Evolutionary conservation across 2,329 filamentous ascomycete species (phyloP).

Genomic region (Zasmidium angulare): DNA sequence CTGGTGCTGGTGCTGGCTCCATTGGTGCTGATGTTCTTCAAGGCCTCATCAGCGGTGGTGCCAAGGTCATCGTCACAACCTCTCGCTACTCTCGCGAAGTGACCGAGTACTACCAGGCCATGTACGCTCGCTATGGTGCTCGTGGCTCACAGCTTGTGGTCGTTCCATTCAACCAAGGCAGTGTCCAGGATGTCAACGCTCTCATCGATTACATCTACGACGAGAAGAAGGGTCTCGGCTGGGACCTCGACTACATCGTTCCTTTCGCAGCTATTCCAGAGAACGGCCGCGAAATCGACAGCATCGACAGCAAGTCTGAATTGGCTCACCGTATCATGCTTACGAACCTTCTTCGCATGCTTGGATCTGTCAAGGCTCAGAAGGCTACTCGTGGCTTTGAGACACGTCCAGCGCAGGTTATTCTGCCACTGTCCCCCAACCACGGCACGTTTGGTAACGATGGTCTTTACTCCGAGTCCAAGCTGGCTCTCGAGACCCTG

Average conservation of each 20-base stretch:
- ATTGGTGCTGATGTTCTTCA: constrained; percentile 97
- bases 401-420: constrained; percentile 93
- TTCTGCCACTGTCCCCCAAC: constrained; percentile 93
- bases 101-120: constrained; percentile 98
- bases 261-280: constrained; percentile 97
- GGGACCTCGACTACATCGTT: constrained; percentile 95
- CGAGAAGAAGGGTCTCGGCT: constrained; percentile 90
- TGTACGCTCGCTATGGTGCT: constrained; percentile 93
- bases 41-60: constrained; percentile 92
- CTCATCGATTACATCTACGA: constrained; percentile 97
- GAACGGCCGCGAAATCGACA: constrained; percentile 95
- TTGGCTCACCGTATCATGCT: constrained; percentile 98
- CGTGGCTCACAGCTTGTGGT: constrained; percentile 95
- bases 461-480: constrained; percentile 96
- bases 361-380: constrained; percentile 86
- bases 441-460: constrained; percentile 98
- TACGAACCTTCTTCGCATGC: constrained; percentile 88
- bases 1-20: constrained; percentile 93
- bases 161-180: constrained; percentile 98
- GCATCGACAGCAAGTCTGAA: constrained; percentile 95
- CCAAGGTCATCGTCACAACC: constrained; percentile 94
- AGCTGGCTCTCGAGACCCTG: constrained; percentile 91
- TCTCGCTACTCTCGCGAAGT: constrained; percentile 95
- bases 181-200: constrained; percentile 95
- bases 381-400: constrained; percentile 87